Evolutionary conservation across 495 filamentous ascomycete species (phyloP), one percentile per base, ranked within the genome.

Genomic region (Hypomontagnella monticulosa): DNA sequence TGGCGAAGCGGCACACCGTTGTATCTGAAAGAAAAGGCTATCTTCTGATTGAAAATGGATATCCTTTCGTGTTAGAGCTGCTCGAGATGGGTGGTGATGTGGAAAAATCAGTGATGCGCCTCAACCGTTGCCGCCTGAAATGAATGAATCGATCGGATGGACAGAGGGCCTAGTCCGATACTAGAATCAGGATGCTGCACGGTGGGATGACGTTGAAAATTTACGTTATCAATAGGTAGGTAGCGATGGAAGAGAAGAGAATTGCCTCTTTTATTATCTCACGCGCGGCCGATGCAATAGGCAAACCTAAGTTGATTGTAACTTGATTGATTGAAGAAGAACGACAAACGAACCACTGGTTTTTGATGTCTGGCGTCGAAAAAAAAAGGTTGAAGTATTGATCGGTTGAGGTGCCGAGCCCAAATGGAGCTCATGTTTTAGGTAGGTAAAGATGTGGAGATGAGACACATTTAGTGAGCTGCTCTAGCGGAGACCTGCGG

Each of bases 341-440:
- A 55, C 57, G 53, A 23, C 48, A 63, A 67, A 63, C 48, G 43
- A 16, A 36, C 46, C 40, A 11, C 42, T 34, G 19, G 11, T 38
- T 53, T 67, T 54, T 53, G 32, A 34, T 67, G 18, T 61, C 18
- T 33, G 36, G 36, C 23, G 23, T 27, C 23, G n/a, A 43, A 23
- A 51, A 51, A 67, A 67, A 58, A 67, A 61, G 46, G 41, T 62
- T 53, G 36, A 59, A 46, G 64, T 56, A 47, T 57, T 52, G 52
- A 47, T 57, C 61, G 52, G 61, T 57, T 30, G 30, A 53, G 23
- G 19, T 57, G 53, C 53, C 52, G 53, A 63, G 58, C 57, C 57
- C 53, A 67, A 67, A 67, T 67, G 48, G 58, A 58, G 42, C 38
- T 51, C 33, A 44, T 50, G 63, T 46, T 52, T 51, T 42, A 44